Percentiles rank a stretch among this genome's conserved stretches.
Evolutionary conservation across 192 early-diverging fungal species (phyloP).

Genomic region (Spinellus fusiger): DNA sequence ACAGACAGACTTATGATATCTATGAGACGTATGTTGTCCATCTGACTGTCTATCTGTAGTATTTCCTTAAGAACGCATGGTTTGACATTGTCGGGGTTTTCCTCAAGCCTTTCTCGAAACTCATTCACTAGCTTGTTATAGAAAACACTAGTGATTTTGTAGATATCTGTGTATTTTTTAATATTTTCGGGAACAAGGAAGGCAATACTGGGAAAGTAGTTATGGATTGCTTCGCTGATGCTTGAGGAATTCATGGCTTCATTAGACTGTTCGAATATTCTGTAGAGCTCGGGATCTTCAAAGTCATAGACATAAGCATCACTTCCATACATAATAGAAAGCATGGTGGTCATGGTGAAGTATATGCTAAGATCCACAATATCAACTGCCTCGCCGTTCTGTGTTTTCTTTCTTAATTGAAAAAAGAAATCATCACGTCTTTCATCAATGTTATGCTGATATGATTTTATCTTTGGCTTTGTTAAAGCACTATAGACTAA

Average conservation of each 20-base stretch:
- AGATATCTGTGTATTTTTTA: not conserved
- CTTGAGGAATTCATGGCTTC: conserved; percentile 5
- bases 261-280: conserved; percentile 19
- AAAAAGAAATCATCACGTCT: conserved; percentile 3
- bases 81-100: not conserved
- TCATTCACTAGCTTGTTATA: conserved; percentile 14
- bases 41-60: not conserved
- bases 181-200: not conserved
- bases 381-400: not conserved
- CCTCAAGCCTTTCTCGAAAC: not conserved
- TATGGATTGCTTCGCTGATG: conserved; percentile 11
- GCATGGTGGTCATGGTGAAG: conserved; percentile 28
- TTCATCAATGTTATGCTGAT: conserved; percentile 27
- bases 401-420: not conserved
- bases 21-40: not conserved
- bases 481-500: conserved; percentile 22
- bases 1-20: conserved; percentile 4
- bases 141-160: conserved; percentile 4
- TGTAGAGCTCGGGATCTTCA: conserved; percentile 13
- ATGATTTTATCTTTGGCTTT: conserved; percentile 26
- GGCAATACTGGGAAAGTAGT: conserved; percentile 31
- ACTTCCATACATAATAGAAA: conserved; percentile 24
- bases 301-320: conserved; percentile 12
- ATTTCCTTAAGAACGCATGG: conserved; percentile 28
- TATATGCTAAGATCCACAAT: conserved; percentile 7